Base-by-base conservation (phyloP, 352 stramenopile genomes). In the Phytopythium oedochilum region DNA sequence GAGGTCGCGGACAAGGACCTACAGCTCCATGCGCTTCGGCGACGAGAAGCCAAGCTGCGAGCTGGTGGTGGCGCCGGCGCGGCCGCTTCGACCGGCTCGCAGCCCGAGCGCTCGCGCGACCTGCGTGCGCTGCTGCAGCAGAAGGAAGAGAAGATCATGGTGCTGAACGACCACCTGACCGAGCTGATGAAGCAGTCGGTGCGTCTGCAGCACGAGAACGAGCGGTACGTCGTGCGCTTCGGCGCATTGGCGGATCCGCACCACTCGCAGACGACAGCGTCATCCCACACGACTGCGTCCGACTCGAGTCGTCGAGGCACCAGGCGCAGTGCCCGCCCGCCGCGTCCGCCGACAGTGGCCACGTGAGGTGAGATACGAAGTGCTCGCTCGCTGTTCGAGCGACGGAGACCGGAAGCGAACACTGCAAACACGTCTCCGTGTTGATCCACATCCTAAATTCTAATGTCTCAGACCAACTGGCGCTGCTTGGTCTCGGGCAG, bases 81-180 rank as follows among this genome's bases (percentile, higher is more conserved):
- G 10, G 59, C 53, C 46, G 48, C 61, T 43, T 81, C 49, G 36
- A 34, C 32, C 5, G 48, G 23, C 11, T 35, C 26, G 29, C 44
- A 26, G 44, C n/a, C 74, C 28, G 76, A 62, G 28, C 70, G 73
- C n/a, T 69, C 80, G 20, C 71, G 68, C 55, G 72, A 88, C 31
- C 55, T 89, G 39, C 75, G 87, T 29, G 28, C 55, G 12, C 54
- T 63, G 10, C 48, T 89, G 22, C 44, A 84, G 49, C 67, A 79
- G 34, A 89, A 88, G 45, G 82, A 94, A 43, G 62, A 83, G 34
- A 91, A 92, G 64, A 85, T 95, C 47, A 77, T 89, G 64, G 66
- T 86, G 29, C 61, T 94, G 20, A 95, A 95, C 62, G 83, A 94
- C 36, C 86, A 95, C 59, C 67, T 95, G 55, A 94, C 82, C 22